Conservation (phyloP, 129 eudicot species). For the Tagetes patula region DNA sequence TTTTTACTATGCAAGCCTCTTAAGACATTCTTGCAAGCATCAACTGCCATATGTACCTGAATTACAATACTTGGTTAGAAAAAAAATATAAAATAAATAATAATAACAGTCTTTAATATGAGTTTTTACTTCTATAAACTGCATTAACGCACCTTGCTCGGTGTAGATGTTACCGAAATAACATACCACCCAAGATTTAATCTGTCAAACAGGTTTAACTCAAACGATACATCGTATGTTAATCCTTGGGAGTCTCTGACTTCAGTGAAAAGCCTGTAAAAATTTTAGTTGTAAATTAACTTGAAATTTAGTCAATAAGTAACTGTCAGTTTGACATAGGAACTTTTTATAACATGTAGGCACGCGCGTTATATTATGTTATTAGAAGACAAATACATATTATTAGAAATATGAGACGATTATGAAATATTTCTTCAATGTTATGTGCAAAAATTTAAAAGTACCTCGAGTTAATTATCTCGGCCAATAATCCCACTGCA, state of each 20-base stretch:
- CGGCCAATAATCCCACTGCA: slow-evolving; percentile 85
- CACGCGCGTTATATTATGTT: neutral
- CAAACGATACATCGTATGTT: slow-evolving; percentile 97
- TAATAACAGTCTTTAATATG: neutral
- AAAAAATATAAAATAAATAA: slow-evolving; percentile 4
- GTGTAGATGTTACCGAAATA: slow-evolving; percentile 96
- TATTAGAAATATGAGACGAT: neutral
- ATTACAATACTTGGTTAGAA: slow-evolving; percentile 22
- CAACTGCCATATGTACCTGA: slow-evolving; percentile 96
- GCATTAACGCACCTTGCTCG: slow-evolving; percentile 66
- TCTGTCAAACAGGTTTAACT: slow-evolving; percentile 87
- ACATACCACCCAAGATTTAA: slow-evolving; percentile 97
- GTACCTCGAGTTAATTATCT: slow-evolving; percentile 91
- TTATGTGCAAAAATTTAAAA: neutral
- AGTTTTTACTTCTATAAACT: neutral
- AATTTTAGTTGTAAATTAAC: neutral
- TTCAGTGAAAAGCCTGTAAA: slow-evolving; percentile 85
- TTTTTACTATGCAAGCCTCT: slow-evolving; percentile 82
- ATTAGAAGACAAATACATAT: neutral
- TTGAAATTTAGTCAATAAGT: neutral
- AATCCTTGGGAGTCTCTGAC: slow-evolving; percentile 97
- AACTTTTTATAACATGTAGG: slow-evolving; percentile 6
- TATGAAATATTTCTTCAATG: neutral
- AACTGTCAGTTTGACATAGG: neutral
- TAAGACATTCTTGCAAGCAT: slow-evolving; percentile 93